Conservation (phyloP, 352 stramenopile genomes). For the Phytophthora agathidicida region DNA sequence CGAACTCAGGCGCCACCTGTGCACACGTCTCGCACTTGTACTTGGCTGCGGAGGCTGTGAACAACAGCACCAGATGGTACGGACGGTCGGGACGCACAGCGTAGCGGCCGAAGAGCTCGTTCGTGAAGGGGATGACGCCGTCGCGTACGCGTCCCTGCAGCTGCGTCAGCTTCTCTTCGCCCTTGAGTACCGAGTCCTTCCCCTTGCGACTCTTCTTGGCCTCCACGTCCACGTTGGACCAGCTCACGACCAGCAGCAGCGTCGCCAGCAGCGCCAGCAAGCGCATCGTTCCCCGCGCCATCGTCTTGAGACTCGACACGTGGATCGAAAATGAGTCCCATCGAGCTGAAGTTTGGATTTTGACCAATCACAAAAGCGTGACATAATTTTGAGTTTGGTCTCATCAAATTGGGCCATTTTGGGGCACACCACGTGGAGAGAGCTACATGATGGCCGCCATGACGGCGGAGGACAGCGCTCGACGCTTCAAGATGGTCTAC, state of each 20-base stretch:
- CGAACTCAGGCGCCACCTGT: conserved; percentile 75
- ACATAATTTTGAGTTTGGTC: background rate
- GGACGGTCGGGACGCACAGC: conserved; percentile 70
- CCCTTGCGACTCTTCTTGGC: conserved; percentile 55
- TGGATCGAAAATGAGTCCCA: conserved; percentile 46
- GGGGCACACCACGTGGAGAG: conserved; percentile 8
- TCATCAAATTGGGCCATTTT: conserved; percentile 12
- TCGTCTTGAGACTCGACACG: conserved; percentile 36
- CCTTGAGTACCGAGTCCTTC: conserved; percentile 33
- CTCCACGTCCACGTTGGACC: conserved; percentile 18
- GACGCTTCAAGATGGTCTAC: conserved; percentile 33
- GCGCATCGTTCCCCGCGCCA: conserved; percentile 31
- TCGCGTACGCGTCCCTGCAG: conserved; percentile 56
- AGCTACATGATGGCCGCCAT: conserved; percentile 13
- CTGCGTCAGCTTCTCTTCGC: conserved; percentile 69
- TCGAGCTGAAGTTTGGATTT: background rate
- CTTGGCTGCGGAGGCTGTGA: conserved; percentile 77
- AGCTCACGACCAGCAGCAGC: conserved; percentile 46
- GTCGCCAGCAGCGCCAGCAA: conserved; percentile 35
- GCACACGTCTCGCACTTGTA: conserved; percentile 80
- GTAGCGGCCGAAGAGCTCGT: conserved; percentile 62
- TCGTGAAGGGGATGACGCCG: conserved; percentile 64
- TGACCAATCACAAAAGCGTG: conserved; percentile 11
- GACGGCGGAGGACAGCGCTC: conserved; percentile 28
- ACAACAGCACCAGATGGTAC: conserved; percentile 83